These are phyloP conservation scores for Drosera capensis DNA, from an alignment of 148 eudicot species.

Conservation along the genomic window DNA sequence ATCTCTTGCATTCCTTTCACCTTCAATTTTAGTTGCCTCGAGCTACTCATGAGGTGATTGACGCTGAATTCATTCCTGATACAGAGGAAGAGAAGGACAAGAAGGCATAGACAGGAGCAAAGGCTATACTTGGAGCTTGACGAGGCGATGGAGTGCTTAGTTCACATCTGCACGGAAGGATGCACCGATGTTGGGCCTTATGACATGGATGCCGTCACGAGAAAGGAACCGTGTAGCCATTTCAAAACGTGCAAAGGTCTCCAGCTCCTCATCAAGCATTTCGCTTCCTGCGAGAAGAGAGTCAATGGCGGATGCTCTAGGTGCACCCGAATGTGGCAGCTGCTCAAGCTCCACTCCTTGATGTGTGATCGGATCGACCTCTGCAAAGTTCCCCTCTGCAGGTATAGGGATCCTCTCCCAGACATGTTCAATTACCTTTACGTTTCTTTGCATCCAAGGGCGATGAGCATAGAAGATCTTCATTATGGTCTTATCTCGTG, in stretches of 20 bases:
- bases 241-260: constrained; percentile 67
- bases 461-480: no score
- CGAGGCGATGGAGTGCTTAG: constrained; percentile 91
- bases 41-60: background rate
- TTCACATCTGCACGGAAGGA: constrained; percentile 81
- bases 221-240: constrained; percentile 50
- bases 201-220: constrained; percentile 41
- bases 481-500: no score
- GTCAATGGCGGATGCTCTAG: constrained; percentile 59
- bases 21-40: background rate
- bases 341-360: constrained; percentile 63
- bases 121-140: constrained; percentile 46
- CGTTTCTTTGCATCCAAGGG: no score
- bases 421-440: no score
- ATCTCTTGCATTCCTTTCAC: background rate
- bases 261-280: constrained; percentile 57
- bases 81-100: constrained; percentile 71
- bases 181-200: constrained; percentile 73
- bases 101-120: constrained; percentile 47
- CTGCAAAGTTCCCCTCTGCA: constrained; percentile 87
- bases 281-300: constrained; percentile 60
- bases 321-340: constrained; percentile 87
- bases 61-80: background rate
- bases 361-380: constrained; percentile 55
- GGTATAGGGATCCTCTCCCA: constrained; percentile 43